A percentile compares a stretch with the other conserved stretches of the same genome.
Conservation (phyloP, 179 eudicot genomes). For the Silene noctiflora region DNA sequence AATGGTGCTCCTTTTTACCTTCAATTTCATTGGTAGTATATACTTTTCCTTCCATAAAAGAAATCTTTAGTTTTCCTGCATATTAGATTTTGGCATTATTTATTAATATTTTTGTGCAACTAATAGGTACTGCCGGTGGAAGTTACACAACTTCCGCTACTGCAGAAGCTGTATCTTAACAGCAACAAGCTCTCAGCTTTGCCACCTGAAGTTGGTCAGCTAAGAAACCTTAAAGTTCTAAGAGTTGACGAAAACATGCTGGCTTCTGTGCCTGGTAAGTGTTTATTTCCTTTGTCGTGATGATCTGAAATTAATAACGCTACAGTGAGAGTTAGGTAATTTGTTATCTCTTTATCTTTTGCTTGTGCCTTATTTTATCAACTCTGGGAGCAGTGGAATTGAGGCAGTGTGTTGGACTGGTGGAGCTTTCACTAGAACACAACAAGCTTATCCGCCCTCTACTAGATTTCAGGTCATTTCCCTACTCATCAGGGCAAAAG, state of each 20-base stretch:
- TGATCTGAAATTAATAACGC: slow-evolving; percentile 7
- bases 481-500: slow-evolving; percentile 10
- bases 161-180: slow-evolving; percentile 90
- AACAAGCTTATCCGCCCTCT: slow-evolving; percentile 95
- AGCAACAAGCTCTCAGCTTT: slow-evolving; percentile 68
- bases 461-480: slow-evolving; percentile 87
- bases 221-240: slow-evolving; percentile 82
- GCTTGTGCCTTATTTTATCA: slow-evolving; percentile 17
- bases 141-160: slow-evolving; percentile 72
- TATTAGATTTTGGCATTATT: not conserved
- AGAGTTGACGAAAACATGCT: slow-evolving; percentile 79
- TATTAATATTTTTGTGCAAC: slow-evolving; percentile 13
- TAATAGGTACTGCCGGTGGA: slow-evolving; percentile 81
- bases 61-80: not conserved
- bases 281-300: not conserved
- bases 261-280: slow-evolving; percentile 88
- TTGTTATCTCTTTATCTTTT: not conserved
- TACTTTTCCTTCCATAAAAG: not conserved
- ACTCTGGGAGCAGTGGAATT: slow-evolving; percentile 64
- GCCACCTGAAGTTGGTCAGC: slow-evolving; percentile 88
- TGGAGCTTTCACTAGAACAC: slow-evolving; percentile 94
- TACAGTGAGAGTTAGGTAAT: slow-evolving; percentile 1
- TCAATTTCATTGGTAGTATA: too few relatives aligned
- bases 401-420: slow-evolving; percentile 87
- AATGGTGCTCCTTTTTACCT: not conserved